Evolutionary conservation across 148 eudicot genomes (phyloP), one percentile per base, ranked within the genome.

Genomic region (Euryodendron excelsum): DNA sequence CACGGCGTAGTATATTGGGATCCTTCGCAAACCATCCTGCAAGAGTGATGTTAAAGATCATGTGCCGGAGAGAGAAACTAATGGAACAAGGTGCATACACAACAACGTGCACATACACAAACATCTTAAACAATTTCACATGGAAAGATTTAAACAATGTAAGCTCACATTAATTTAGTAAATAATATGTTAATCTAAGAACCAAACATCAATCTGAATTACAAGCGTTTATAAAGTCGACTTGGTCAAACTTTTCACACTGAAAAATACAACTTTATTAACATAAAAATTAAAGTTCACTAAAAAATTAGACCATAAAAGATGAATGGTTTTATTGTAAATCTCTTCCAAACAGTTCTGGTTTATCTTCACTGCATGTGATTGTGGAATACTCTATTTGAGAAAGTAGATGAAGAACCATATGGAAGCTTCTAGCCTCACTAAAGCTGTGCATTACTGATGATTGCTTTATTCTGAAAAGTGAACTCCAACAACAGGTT

Each of bases 11-110:
- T 84, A 92, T 80, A 74, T 61, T 89, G 23, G 97, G 90, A 85
- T 96, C 97, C 86, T 77, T 92, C 45, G 98, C 98, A 79, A 90
- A 92, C 92, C 91, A 93, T 83, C 98, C 99, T 96, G 85, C 71
- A 82, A 52, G 7, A 71, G 47, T 55, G 55, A 41, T 75, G 44
- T 30, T 61, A 59, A 13, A 31, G 27, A 65, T 21, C 36, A 63
- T 47, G 1, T 27, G 59, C 2, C n/a, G 6, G 39, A 50, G n/a
- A 23, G 23, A 47, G n/a, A 50, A 71, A 36, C 41, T 18, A 28
- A 50, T 48, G 15, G 60, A 50, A 71, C 53, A 69, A 67, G 50
- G 58, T 15, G 59, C 36, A 17, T 18, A 71, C 11, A 17, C 41
- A 21, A 71, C 13, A 18, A 55, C 25, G 34, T 31, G 53, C 41